Conservation (phyloP, 768 basidiomycete genomes). For the Leccinum pellstonianum region DNA sequence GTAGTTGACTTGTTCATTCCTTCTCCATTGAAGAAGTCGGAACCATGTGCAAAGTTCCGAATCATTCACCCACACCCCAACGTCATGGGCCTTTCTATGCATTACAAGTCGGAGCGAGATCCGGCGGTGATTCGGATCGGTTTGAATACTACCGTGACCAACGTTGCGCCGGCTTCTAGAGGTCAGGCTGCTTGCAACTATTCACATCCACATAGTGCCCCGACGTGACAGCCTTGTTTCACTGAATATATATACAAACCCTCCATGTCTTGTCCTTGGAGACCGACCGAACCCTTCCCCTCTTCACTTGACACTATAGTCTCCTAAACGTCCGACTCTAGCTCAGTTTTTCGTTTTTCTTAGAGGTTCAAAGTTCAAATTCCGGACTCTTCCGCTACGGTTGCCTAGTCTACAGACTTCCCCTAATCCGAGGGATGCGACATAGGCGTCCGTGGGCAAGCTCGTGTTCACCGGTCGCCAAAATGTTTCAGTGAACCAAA, state of each 20-base stretch:
- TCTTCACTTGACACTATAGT: too few relatives aligned
- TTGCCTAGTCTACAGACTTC: neutral
- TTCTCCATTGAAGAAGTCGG: too few relatives aligned
- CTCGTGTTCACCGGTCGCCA: neutral
- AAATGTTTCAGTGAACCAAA: neutral
- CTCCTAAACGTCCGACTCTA: neutral
- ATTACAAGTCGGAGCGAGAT: too few relatives aligned
- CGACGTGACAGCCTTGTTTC: conserved; percentile 2
- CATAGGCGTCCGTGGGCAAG: neutral
- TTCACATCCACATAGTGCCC: conserved; percentile 18
- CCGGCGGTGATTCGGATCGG: too few relatives aligned
- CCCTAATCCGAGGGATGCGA: neutral
- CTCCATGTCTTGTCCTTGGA: neutral
- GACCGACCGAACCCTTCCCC: neutral
- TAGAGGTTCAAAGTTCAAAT: neutral
- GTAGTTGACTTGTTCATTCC: too few relatives aligned
- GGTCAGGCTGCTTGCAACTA: too few relatives aligned
- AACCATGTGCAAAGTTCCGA: neutral
- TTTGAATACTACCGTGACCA: too few relatives aligned
- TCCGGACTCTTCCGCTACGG: neutral
- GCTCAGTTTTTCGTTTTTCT: too few relatives aligned
- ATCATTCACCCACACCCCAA: conserved; percentile 17
- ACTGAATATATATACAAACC: conserved; percentile 17
- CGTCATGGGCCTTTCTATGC: too few relatives aligned
- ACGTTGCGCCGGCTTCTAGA: too few relatives aligned